phyloP scores from a whole-genome alignment of 805 yeast genomes.

The Komagataella mondaviorum region DNA sequence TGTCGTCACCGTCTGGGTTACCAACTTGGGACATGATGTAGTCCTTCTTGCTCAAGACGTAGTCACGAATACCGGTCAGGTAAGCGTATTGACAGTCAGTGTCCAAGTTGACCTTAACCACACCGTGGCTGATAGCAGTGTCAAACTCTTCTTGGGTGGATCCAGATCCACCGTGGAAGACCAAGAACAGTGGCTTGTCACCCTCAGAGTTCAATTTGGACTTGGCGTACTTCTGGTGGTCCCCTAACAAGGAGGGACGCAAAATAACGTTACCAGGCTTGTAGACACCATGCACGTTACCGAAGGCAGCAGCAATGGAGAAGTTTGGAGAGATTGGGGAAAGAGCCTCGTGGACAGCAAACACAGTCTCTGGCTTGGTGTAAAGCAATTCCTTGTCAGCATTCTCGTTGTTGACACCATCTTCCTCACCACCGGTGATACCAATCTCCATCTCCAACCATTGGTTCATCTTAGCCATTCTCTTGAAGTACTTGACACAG shows the following conservation, averaged over 20 bases:
- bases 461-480: conserved; percentile 89
- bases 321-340: conserved; percentile 90
- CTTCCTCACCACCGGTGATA: conserved; percentile 99
- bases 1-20: conserved; percentile 98
- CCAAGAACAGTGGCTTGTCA: conserved; percentile 79
- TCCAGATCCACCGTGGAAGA: conserved; percentile 99
- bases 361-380: conserved; percentile 94
- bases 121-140: conserved; percentile 86
- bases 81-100: conserved; percentile 99
- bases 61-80: conserved; percentile 95
- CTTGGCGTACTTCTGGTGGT: conserved; percentile 85
- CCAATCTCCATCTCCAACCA: conserved; percentile 99
- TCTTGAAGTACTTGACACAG: conserved; percentile 88
- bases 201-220: conserved; percentile 39
- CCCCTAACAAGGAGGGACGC: conserved; percentile 87
- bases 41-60: conserved; percentile 91
- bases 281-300: conserved; percentile 99
- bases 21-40: conserved; percentile 84
- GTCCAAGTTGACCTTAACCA: conserved; percentile 97
- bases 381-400: conserved; percentile 79
- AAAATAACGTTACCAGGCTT: conserved; percentile 96
- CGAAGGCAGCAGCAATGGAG: conserved; percentile 99
- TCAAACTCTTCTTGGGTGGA: conserved; percentile 85
- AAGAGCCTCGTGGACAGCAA: conserved; percentile 80
- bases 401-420: conserved; percentile 97